A percentile compares a stretch with the other conserved stretches of the same genome.
Conservation (phyloP, 257 asterid species). For the Penstemon newberryi region DNA sequence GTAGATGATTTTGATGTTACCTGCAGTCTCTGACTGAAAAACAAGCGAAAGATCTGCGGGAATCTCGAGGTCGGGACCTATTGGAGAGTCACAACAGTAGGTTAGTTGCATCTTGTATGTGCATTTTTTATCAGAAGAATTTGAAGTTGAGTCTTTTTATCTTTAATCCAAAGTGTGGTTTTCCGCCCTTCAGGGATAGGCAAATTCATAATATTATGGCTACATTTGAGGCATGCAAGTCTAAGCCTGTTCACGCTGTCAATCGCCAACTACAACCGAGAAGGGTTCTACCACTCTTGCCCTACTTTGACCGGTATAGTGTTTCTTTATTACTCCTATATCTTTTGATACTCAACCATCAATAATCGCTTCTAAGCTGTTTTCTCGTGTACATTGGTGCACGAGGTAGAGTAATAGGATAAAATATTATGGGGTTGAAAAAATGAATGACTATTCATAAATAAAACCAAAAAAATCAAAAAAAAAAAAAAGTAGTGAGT, state of each 20-base stretch:
- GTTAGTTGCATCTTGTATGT: constrained; percentile 45
- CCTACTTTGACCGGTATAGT: constrained; percentile 76
- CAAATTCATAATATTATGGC: constrained; percentile 67
- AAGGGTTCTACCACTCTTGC: constrained; percentile 78
- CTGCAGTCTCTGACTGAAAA: constrained; percentile 85
- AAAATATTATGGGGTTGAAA: no score
- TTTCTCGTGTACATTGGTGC: no score
- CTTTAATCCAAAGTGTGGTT: constrained; percentile 12
- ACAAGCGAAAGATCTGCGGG: constrained; percentile 91
- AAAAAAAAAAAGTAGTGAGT: no score
- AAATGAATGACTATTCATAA: no score
- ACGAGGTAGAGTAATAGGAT: no score
- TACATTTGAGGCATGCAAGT: constrained; percentile 84
- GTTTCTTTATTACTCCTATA: constrained; percentile 16
- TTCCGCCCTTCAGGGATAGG: constrained; percentile 55
- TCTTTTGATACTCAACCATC: constrained; percentile 10
- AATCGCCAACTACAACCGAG: constrained; percentile 59
- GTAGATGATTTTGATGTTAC: background rate
- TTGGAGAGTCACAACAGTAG: constrained; percentile 86
- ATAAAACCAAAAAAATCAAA: no score
- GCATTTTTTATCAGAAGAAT: constrained; percentile 21
- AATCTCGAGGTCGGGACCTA: constrained; percentile 61
- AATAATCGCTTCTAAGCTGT: background rate
- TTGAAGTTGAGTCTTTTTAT: constrained; percentile 17
- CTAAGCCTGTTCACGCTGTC: constrained; percentile 76